These are phyloP conservation scores for Ambrosiella cleistominuta DNA, from an alignment of 2,329 filamentous ascomycete species.

Conservation along the genomic window DNA sequence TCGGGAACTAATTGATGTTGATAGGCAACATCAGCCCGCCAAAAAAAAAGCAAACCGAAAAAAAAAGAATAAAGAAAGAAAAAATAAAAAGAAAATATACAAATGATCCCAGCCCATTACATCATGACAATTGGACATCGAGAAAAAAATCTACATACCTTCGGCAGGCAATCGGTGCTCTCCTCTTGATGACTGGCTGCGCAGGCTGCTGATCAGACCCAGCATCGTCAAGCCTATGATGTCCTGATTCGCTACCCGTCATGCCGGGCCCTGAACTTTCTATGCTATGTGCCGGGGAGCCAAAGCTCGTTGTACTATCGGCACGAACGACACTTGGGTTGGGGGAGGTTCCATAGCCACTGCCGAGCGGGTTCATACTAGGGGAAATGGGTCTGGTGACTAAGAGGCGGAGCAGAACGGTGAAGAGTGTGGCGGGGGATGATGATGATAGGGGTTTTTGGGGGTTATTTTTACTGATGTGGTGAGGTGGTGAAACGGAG, in stretches of 20 bases:
- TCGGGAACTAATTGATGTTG: too few relatives aligned
- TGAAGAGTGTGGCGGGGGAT: neutral
- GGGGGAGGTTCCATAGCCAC: neutral
- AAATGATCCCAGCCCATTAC: too few relatives aligned
- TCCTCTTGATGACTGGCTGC: conserved; percentile 25
- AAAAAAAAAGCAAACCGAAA: too few relatives aligned
- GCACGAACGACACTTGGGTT: neutral
- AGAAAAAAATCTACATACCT: conserved; percentile 23
- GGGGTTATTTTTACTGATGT: too few relatives aligned
- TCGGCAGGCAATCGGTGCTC: conserved; percentile 35
- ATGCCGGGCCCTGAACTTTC: conserved; percentile 1
- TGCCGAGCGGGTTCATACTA: conserved; percentile 1
- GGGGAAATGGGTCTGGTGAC: neutral
- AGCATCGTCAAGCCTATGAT: neutral
- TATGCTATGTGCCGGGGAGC: neutral
- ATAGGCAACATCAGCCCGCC: too few relatives aligned
- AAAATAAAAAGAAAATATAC: too few relatives aligned
- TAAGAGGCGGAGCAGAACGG: neutral
- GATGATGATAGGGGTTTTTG: neutral
- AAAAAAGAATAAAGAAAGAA: too few relatives aligned
- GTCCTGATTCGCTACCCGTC: neutral
- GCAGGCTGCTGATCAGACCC: neutral
- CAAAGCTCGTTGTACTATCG: conserved; percentile 2
- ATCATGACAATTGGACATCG: neutral
- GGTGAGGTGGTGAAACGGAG: too few relatives aligned